Evolutionary conservation across 2,329 filamentous ascomycete species (phyloP), one percentile per base, ranked within the genome.

Genomic region (Hyphodiscus sp.): DNA sequence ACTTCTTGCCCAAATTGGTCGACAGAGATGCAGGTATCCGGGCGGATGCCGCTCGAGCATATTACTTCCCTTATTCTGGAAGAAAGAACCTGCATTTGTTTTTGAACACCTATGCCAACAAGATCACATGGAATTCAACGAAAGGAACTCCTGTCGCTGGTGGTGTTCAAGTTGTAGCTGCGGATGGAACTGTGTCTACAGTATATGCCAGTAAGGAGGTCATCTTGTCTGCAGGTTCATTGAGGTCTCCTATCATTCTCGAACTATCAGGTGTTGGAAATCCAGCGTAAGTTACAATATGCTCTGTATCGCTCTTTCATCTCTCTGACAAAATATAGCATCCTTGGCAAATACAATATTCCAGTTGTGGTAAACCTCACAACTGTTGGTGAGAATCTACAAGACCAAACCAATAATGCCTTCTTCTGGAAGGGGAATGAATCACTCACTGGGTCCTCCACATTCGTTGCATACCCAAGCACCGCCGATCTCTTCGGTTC

Each of bases 41-140:
- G 2, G 68, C 67, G 54, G 73, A 76, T 50, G 66, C 74, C 1
- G 73, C 70, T 6, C 67, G 69, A 16, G 72, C 74, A 1, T 77
- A 71, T 57, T 70, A 71, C 52, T 71, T 70, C 53, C 70, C 69
- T 0, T 58, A 74, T 3, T 65, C 68, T 20, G 58, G 63, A 16
- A 63, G 72, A 26, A 57, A 60, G 1, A 76, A 76, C 51, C 64
- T 76, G 7, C 65, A 66, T 23, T 33, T 62, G 13, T 59, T 50
- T 47, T 41, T 49, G 7, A 54, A 57, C 33, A 59, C 60, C 4
- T 30, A 26, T 11, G 60, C 57, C 20, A 53, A 59, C 18, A 51
- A 50, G 11, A 50, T 62, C 13, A 30, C 55, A 9, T 61, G 59
- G 10, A 42, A 49, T 7, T 42, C 20, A 4, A 15, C 19, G n/a